Conservation (phyloP, 192 early-diverging fungal species). For the Mortierella antarctica region DNA sequence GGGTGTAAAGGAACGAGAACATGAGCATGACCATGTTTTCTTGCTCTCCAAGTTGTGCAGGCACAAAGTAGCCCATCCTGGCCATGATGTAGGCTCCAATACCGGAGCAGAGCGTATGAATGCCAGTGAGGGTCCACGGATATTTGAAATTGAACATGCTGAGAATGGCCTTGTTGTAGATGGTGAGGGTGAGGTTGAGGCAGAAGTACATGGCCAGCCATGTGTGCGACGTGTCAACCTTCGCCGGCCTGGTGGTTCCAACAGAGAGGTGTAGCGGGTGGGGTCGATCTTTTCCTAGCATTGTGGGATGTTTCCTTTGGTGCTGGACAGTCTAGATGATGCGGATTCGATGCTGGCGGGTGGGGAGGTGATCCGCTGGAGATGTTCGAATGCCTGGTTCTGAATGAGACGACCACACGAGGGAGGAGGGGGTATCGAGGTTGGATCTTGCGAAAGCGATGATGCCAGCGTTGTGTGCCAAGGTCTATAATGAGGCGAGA, state of each 20-base stretch:
- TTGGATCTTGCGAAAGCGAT: too few relatives aligned
- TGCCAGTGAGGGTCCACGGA: slow-evolving; percentile 89
- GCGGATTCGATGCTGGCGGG: neutral
- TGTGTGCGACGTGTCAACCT: slow-evolving; percentile 55
- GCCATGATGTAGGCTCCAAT: slow-evolving; percentile 71
- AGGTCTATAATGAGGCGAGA: too few relatives aligned
- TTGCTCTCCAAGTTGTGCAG: slow-evolving; percentile 59
- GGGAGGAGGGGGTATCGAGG: too few relatives aligned
- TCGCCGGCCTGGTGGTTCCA: slow-evolving; percentile 13
- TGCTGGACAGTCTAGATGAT: neutral
- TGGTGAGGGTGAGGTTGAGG: slow-evolving; percentile 80
- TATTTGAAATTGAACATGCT: slow-evolving; percentile 77
- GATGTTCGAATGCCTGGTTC: too few relatives aligned
- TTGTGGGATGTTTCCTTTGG: neutral
- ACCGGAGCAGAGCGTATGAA: slow-evolving; percentile 80
- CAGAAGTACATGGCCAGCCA: slow-evolving; percentile 79
- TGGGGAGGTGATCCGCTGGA: too few relatives aligned
- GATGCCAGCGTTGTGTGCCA: too few relatives aligned
- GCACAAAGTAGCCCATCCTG: slow-evolving; percentile 63
- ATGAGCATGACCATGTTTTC: slow-evolving; percentile 75
- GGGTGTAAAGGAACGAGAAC: slow-evolving; percentile 89
- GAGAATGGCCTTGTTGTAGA: slow-evolving; percentile 89
- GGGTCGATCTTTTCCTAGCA: slow-evolving; percentile 41
- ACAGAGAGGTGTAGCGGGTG: slow-evolving; percentile 29
- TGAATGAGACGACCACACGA: too few relatives aligned